These are phyloP conservation scores for Xerocomus nothofagi DNA, from an alignment of 1,284 basidiomycete species.

Conservation along the genomic window DNA sequence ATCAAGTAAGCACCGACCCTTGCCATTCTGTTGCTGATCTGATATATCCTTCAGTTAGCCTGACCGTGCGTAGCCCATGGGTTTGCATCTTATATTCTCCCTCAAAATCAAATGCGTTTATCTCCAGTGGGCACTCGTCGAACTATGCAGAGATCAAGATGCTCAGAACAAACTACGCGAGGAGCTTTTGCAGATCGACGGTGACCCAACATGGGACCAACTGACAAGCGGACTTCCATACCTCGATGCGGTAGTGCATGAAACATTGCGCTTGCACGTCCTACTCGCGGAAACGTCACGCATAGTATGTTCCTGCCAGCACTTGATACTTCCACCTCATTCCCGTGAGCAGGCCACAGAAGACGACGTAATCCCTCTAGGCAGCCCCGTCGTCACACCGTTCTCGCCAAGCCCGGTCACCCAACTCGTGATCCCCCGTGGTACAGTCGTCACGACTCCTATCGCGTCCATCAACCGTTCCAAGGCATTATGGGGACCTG, in stretches of 20 bases:
- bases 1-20: constrained; percentile 35
- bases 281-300: constrained; percentile 11
- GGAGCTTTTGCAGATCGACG: constrained; percentile 37
- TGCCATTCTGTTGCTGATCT: background rate
- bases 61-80: constrained; percentile 16
- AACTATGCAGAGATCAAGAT: constrained; percentile 23
- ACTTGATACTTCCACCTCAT: background rate
- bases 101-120: background rate
- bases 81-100: background rate
- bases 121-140: constrained; percentile 27
- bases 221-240: constrained; percentile 34
- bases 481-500: constrained; percentile 46
- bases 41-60: constrained; percentile 9
- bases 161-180: constrained; percentile 42
- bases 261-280: constrained; percentile 22
- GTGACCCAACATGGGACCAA: constrained; percentile 38
- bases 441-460: constrained; percentile 44
- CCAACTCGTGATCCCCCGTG: constrained; percentile 44
- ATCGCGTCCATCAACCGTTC: constrained; percentile 49
- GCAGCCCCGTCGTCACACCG: constrained; percentile 37
- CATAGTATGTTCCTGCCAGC: constrained; percentile 12
- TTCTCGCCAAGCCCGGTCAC: constrained; percentile 35
- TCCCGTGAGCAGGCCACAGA: constrained; percentile 38
- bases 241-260: constrained; percentile 37
- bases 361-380: constrained; percentile 55